A percentile compares a stretch with the other conserved stretches of the same genome.
These are phyloP conservation scores for Ceratobasidium theobromae DNA, from an alignment of 1,284 basidiomycete genomes.

Conservation along the genomic window DNA sequence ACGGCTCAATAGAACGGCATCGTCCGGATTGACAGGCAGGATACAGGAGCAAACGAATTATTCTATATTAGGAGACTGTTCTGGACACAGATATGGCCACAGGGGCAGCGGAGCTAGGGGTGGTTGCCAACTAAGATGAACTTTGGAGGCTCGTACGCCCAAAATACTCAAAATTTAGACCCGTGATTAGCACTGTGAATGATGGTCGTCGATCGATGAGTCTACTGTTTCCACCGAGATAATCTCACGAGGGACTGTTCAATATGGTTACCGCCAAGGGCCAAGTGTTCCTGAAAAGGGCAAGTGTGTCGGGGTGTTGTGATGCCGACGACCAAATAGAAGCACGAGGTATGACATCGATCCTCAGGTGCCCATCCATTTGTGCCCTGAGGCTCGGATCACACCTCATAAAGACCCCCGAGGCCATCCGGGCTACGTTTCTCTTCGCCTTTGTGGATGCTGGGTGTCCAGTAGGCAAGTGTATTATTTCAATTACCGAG, in stretches of 20 bases:
- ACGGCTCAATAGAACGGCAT: too few relatives aligned
- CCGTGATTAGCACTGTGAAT: neutral
- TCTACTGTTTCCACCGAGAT: neutral
- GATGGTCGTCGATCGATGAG: neutral
- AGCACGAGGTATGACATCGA: constrained; percentile 5
- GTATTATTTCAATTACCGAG: constrained; percentile 3
- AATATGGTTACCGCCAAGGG: neutral
- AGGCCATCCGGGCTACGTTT: neutral
- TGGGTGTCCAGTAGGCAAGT: neutral
- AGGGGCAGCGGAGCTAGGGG: neutral
- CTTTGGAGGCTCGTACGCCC: neutral
- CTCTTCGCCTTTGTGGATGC: neutral
- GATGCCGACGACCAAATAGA: constrained; percentile 8
- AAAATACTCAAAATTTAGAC: neutral
- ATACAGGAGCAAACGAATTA: too few relatives aligned
- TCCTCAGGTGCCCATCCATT: constrained; percentile 23
- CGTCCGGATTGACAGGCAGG: too few relatives aligned
- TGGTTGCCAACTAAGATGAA: neutral
- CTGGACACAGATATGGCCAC: neutral
- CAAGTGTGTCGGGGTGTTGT: neutral
- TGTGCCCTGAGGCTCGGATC: neutral
- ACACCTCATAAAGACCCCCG: neutral
- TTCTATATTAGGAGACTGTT: neutral
- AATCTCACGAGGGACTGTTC: neutral
- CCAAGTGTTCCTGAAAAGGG: neutral